Evolutionary conservation across 2,329 filamentous ascomycete species (phyloP), one percentile per base, ranked within the genome.

Genomic region (Coniochaeta pulveracea): DNA sequence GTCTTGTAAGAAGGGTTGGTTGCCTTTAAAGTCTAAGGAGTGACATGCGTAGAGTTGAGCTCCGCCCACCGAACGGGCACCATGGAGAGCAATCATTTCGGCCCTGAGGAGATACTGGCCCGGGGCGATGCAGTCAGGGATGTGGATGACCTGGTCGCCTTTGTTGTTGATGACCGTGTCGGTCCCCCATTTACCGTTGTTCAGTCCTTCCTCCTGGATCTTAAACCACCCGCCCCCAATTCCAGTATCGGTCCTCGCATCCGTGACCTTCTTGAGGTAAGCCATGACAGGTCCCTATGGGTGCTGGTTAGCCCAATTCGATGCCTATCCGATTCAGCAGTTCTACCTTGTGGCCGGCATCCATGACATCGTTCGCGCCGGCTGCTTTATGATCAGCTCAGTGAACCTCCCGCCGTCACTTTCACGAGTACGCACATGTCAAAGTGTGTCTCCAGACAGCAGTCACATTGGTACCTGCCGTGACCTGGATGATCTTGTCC

Each of bases 11-110:
- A n/a, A n/a, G n/a, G n/a, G n/a, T n/a, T n/a, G n/a, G n/a, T n/a
- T n/a, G n/a, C n/a, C n/a, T n/a, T n/a, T n/a, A n/a, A n/a, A 15
- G n/a, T 14, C 4, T 4, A 19, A 5, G 11, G 18, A 9, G 19
- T 2, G 25, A 40, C 47, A 40, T 34, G 56, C 52, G 35, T 61
- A 61, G 12, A 67, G 49, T 40, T 67, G 63, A 2, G 63, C 62
- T 3, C 61, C 62, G 18, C 52, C 50, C 16, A 48, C 47, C 18
- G 52, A 57, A 3, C 49, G 37, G 9, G 60, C 62, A 5, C 52
- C 56, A 50, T 76, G 70, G 4, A 76, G 61, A n/a, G 69, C 70
- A 37, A 76, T 63, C 49, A 73, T 62, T 54, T 75, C 70, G 36
- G 69, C 66, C 14, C 71, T 62, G 7, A 73, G 57, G 14, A 76